These are phyloP conservation scores for Spergularia bocconei DNA, from an alignment of 148 eudicot genomes.

Conservation along the genomic window DNA sequence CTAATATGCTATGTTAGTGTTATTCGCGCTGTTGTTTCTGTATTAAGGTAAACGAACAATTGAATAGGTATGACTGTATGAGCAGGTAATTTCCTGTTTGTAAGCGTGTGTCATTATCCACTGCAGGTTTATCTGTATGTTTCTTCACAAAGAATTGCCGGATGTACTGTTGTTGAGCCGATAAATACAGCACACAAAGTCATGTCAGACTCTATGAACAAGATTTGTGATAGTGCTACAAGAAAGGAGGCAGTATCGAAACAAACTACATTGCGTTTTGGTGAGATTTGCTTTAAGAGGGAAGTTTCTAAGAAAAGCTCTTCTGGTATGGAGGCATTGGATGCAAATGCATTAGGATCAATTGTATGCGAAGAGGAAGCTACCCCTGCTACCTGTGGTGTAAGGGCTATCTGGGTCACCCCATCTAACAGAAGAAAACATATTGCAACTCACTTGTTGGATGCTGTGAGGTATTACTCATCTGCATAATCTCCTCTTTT, in stretches of 20 bases:
- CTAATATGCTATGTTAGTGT: too few relatives aligned
- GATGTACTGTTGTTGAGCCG: slow-evolving; percentile 70
- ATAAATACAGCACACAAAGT: slow-evolving; percentile 60
- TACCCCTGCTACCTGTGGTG: slow-evolving; percentile 63
- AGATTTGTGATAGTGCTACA: slow-evolving; percentile 5
- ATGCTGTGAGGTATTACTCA: slow-evolving; percentile 80
- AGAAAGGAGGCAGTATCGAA: slow-evolving; percentile 37
- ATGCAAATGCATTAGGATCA: slow-evolving; percentile 40
- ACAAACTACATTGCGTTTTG: slow-evolving; percentile 62
- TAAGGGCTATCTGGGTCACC: slow-evolving; percentile 92
- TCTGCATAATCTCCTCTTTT: neutral
- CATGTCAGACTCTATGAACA: slow-evolving; percentile 34
- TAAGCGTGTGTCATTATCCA: neutral
- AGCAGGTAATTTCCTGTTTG: neutral
- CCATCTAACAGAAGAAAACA: slow-evolving; percentile 81
- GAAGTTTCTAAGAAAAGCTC: slow-evolving; percentile 44
- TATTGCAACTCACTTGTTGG: slow-evolving; percentile 73
- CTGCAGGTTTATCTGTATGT: slow-evolving; percentile 70
- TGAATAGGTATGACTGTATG: neutral
- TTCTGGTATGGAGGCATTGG: slow-evolving; percentile 16
- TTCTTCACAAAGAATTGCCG: slow-evolving; percentile 58
- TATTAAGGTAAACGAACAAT: neutral
- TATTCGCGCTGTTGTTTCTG: neutral
- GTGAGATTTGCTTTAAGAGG: slow-evolving; percentile 64
- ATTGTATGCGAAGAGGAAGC: slow-evolving; percentile 67